These are phyloP conservation scores for Fusarium vanettenii DNA, from an alignment of 2,329 filamentous ascomycete genomes.

Conservation along the genomic window DNA sequence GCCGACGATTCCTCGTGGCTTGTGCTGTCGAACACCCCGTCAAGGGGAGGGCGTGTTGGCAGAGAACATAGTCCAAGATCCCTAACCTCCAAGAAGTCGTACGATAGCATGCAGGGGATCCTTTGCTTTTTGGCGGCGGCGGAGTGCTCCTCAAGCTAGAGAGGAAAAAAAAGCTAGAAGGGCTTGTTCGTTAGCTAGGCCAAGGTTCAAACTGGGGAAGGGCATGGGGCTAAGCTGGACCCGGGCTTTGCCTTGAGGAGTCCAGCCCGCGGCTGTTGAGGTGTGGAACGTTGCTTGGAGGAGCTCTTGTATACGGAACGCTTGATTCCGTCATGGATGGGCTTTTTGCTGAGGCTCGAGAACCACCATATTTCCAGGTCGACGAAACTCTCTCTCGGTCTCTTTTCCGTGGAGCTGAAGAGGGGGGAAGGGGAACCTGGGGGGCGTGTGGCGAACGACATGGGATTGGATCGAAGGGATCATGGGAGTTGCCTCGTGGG, in stretches of 20 bases:
- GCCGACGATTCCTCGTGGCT: conserved; percentile 43
- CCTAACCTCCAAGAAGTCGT: conserved; percentile 38
- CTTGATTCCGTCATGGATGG: conserved; percentile 1
- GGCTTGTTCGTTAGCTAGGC: background rate
- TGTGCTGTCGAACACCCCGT: background rate
- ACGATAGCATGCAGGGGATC: conserved; percentile 35
- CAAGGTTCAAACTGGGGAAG: background rate
- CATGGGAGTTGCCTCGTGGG: conserved; percentile 7
- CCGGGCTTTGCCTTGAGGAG: conserved; percentile 10
- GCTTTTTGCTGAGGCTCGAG: background rate
- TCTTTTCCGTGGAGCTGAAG: background rate
- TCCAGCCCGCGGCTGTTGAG: conserved; percentile 1
- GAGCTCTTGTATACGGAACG: conserved; percentile 1
- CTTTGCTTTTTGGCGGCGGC: conserved; percentile 25
- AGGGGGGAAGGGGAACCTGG: background rate
- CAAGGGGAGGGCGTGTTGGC: conserved; percentile 15
- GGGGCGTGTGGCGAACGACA: background rate
- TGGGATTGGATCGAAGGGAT: background rate
- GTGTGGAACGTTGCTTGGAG: background rate
- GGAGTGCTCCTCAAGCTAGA: conserved; percentile 22
- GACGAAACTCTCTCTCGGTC: background rate
- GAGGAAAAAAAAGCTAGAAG: background rate
- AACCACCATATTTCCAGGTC: background rate
- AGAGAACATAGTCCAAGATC: conserved; percentile 11
- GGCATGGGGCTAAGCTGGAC: conserved; percentile 13